Percentiles rank a stretch among this genome's conserved stretches.
Conservation (phyloP, 2,329 filamentous ascomycete species). For the Tolypocladium tropicale region DNA sequence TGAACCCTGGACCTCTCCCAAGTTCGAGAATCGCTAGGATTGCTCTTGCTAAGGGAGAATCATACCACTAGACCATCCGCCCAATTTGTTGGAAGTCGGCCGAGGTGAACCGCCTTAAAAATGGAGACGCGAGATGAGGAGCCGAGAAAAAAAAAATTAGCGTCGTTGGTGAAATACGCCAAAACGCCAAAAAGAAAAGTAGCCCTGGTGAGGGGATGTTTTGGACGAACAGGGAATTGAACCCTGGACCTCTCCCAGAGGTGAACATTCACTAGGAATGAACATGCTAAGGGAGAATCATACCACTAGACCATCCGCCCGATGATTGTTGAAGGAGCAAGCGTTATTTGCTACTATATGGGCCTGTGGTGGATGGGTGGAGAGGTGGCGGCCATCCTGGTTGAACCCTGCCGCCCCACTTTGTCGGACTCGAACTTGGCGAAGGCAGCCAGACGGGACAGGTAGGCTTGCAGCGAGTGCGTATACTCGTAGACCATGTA, state of each 20-base stretch:
- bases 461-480: no score
- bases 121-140: not conserved
- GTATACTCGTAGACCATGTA: no score
- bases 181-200: not conserved
- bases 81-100: not conserved
- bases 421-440: no score
- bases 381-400: not conserved
- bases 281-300: slow-evolving; percentile 9
- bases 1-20: slow-evolving; percentile 23
- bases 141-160: slow-evolving; percentile 6
- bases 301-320: slow-evolving; percentile 14
- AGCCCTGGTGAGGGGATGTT: no score
- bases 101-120: not conserved
- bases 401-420: not conserved
- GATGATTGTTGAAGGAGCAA: not conserved
- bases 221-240: slow-evolving; percentile 24
- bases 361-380: not conserved
- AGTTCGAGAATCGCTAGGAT: slow-evolving; percentile 9
- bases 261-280: slow-evolving; percentile 8
- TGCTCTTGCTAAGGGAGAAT: slow-evolving; percentile 20
- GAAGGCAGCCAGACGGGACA: no score
- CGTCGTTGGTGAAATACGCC: no score
- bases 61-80: slow-evolving; percentile 13
- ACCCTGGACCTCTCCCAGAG: slow-evolving; percentile 22
- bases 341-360: not conserved